A percentile compares a stretch with the other conserved stretches of the same genome.
Conservation (phyloP, 192 early-diverging fungal species). For the Fimicolochytrium jonesii region DNA sequence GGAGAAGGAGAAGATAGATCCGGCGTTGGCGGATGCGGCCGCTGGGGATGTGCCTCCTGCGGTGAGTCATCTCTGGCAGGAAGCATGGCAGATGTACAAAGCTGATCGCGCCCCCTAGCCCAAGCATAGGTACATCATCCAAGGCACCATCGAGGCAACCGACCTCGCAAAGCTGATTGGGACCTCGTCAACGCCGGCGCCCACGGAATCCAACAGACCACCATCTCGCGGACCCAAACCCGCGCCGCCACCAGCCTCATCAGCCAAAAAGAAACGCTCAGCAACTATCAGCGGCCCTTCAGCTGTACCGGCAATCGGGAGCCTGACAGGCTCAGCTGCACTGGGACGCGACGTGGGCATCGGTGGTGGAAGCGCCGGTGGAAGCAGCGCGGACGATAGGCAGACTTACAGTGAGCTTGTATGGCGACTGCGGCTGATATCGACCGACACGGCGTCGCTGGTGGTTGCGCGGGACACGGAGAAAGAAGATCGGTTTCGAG, state of each 20-base stretch:
- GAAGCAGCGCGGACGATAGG: slow-evolving; percentile 9
- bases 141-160: slow-evolving; percentile 34
- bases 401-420: slow-evolving; percentile 23
- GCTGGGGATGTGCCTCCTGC: background rate
- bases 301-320: slow-evolving; percentile 1
- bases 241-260: slow-evolving; percentile 25
- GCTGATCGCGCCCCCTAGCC: slow-evolving; percentile 13
- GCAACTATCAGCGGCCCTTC: slow-evolving; percentile 9
- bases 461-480: slow-evolving; percentile 54
- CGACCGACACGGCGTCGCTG: slow-evolving; percentile 42
- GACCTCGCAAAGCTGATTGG: slow-evolving; percentile 14
- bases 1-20: too few species aligned
- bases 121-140: slow-evolving; percentile 50
- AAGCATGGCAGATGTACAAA: too few species aligned
- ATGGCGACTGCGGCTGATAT: slow-evolving; percentile 50
- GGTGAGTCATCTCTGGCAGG: slow-evolving; percentile 3
- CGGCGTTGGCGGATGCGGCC: slow-evolving; percentile 3
- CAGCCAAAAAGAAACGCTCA: slow-evolving; percentile 39
- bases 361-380: background rate
- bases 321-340: slow-evolving; percentile 9
- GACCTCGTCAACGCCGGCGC: background rate
- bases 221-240: slow-evolving; percentile 30
- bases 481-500: slow-evolving; percentile 54
- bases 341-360: background rate
- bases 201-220: slow-evolving; percentile 28